Evolutionary conservation across 257 asterid genomes (phyloP).

Genomic region (Solanum medicagineum): DNA sequence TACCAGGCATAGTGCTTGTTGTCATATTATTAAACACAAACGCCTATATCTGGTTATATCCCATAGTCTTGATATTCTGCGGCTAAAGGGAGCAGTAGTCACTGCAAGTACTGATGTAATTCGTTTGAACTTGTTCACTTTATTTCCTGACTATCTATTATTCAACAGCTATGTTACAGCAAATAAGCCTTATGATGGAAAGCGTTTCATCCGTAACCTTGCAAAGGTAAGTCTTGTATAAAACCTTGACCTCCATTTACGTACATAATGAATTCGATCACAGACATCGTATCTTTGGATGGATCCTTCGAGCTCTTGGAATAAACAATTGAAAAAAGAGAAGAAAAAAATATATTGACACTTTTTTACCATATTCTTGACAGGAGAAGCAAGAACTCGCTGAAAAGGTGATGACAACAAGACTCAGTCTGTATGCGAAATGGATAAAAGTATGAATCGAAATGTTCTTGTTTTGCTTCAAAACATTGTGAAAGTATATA

Average conservation of each 20-base stretch:
- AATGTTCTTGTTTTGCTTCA: neutral
- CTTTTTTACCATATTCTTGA: neutral
- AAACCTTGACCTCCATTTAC: neutral
- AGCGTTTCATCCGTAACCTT: constrained; percentile 57
- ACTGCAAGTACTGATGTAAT: neutral
- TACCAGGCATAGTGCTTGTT: neutral
- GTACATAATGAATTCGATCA: neutral
- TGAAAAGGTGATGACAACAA: constrained; percentile 87
- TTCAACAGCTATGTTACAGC: constrained; percentile 42
- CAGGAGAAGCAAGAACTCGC: constrained; percentile 79
- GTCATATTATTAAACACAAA: neutral
- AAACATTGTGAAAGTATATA: neutral
- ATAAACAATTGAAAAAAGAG: neutral
- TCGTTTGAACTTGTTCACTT: neutral
- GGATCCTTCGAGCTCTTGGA: neutral
- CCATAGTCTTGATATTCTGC: neutral
- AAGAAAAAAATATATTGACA: neutral
- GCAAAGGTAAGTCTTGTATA: constrained; percentile 39
- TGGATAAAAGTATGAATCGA: constrained; percentile 62
- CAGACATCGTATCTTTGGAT: neutral
- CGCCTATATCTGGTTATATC: neutral
- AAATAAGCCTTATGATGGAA: constrained; percentile 54
- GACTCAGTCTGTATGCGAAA: constrained; percentile 76
- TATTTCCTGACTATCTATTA: neutral
- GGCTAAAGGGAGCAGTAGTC: neutral